phyloP scores from a whole-genome alignment of 345 rosid species.

The Microcos paniculata region DNA sequence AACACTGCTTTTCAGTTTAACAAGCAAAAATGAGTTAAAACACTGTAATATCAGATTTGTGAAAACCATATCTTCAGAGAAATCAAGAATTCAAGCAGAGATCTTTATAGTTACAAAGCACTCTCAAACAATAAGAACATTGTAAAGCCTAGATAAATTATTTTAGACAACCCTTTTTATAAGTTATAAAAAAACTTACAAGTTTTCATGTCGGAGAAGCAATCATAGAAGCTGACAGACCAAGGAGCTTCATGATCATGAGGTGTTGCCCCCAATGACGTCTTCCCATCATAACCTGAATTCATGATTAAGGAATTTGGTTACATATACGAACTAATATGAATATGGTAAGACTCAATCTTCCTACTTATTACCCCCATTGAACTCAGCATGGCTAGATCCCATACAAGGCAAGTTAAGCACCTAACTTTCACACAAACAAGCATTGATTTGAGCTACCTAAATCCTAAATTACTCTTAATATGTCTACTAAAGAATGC shows the following conservation, averaged over 20 bases:
- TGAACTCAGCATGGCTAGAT: not conserved
- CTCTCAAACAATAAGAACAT: too few relatives aligned
- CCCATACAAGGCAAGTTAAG: not conserved
- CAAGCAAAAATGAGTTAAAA: not conserved
- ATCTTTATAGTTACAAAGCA: too few relatives aligned
- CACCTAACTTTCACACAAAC: not conserved
- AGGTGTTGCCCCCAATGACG: not conserved
- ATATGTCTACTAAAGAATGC: not conserved
- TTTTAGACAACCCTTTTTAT: too few relatives aligned
- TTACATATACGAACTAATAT: not conserved
- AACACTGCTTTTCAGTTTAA: too few relatives aligned
- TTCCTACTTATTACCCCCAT: too few relatives aligned
- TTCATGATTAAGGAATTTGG: not conserved
- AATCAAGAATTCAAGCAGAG: too few relatives aligned
- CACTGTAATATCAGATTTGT: too few relatives aligned
- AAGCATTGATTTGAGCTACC: not conserved
- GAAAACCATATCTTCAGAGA: too few relatives aligned
- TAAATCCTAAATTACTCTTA: not conserved
- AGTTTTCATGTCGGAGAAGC: slow-evolving; percentile 31
- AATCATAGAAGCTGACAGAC: slow-evolving; percentile 54
- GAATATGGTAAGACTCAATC: not conserved
- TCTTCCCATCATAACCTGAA: not conserved
- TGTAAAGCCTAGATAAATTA: too few relatives aligned
- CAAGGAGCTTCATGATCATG: slow-evolving; percentile 18
- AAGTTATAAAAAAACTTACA: slow-evolving; percentile 34